Base-by-base conservation (phyloP, 2,329 filamentous ascomycete species). In the Penicillium oxalicum region DNA sequence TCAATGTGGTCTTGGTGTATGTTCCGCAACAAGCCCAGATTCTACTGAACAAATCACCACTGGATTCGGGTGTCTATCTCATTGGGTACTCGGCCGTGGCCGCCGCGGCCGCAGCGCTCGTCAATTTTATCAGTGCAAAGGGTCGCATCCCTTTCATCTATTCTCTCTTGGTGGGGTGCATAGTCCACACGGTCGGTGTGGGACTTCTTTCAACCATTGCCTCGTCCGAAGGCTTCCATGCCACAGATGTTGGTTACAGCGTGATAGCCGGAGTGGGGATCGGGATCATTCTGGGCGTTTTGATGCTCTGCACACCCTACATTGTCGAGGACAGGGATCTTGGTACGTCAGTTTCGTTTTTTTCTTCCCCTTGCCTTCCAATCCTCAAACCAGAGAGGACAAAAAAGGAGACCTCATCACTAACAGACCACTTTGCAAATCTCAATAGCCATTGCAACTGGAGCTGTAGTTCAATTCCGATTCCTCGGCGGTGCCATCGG, bases 11-110 rank as follows among this genome's bases (percentile, higher is more conserved):
- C 7, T 45, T 64, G 3, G 56, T 65, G 7, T 58, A 61, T 44
- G 55, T 66, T 24, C 63, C 63, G 6, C 61, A 66, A 38, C 59
- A 62, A 49, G 58, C 58, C 5, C 58, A 65, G 33, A 44, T 59
- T 7, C 54, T 64, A 8, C 44, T 60, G 12, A 53, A 45, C 26
- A 54, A 55, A 39, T 60, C 61, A 1, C 56, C 63, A 18, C 52
- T 65, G 8, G 55, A 61, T 28, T 54, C 63, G 2, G 63, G 63
- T 18, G 47, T 62, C 3, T 57, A 57, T 25, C 45, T 65, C 18
- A 56, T 64, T 11, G 58, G 55, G 13, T 63, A 62, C 26, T 58
- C 60, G 3, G 54, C 59, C 1, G 52, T 58, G 35, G 58, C 60
- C 3, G 58, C 59, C 7, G 40, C 61, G 18, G 56, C 59, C 3